A percentile compares a stretch with the other conserved stretches of the same genome.
phyloP scores from a whole-genome alignment of 2,329 filamentous ascomycete species.

The Ascochyta koolunga region DNA sequence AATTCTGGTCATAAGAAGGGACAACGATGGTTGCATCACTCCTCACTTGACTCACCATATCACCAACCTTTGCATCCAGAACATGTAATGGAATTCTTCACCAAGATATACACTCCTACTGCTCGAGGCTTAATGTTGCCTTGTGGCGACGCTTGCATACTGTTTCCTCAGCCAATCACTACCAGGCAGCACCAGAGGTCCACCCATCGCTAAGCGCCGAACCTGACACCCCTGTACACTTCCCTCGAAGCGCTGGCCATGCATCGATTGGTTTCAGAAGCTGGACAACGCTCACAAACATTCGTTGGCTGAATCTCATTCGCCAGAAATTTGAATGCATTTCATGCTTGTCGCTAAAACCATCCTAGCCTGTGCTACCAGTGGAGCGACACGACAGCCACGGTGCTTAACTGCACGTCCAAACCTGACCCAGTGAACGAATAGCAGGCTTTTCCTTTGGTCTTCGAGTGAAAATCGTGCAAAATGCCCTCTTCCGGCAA shows the following conservation, averaged over 20 bases:
- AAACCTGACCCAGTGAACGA: constrained; percentile 7
- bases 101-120: neutral
- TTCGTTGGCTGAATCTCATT: neutral
- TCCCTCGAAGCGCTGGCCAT: constrained; percentile 16
- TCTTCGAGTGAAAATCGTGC: neutral
- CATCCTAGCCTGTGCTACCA: constrained; percentile 4
- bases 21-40: no score
- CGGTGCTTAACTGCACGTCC: constrained; percentile 26
- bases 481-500: constrained; percentile 6
- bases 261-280: constrained; percentile 12
- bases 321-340: neutral
- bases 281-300: neutral
- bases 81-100: neutral
- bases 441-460: neutral
- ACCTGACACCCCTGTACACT: constrained; percentile 2
- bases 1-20: neutral
- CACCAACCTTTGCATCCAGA: no score
- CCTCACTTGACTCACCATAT: no score
- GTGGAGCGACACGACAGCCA: constrained; percentile 23
- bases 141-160: neutral
- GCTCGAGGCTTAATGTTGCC: neutral
- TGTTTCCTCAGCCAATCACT: constrained; percentile 1
- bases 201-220: constrained; percentile 14
- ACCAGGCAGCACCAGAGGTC: neutral
- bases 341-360: neutral